phyloP scores from a whole-genome alignment of 192 early-diverging fungal species.

The Funneliformis geosporum region DNA sequence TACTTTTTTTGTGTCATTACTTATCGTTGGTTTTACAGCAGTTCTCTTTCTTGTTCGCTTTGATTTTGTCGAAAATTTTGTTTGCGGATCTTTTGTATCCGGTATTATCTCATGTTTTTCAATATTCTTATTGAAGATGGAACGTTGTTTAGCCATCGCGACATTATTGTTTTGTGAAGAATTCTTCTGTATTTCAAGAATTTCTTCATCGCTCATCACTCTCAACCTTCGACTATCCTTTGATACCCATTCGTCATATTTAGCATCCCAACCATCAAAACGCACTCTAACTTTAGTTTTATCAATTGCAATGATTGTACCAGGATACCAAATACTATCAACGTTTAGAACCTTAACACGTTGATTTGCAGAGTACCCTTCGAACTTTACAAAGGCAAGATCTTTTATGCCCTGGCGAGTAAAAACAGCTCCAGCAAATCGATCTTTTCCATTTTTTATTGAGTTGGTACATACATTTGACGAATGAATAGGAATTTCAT shows the following conservation, averaged over 20 bases:
- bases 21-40: neutral
- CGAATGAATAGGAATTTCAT: neutral
- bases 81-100: neutral
- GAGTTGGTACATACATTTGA: neutral
- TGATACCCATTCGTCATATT: conserved; percentile 56
- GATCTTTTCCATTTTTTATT: neutral
- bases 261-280: conserved; percentile 51
- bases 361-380: conserved; percentile 42
- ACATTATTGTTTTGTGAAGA: neutral
- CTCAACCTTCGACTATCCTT: conserved; percentile 48
- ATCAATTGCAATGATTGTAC: conserved; percentile 41
- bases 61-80: neutral
- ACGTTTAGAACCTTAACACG: conserved; percentile 46
- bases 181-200: neutral
- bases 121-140: neutral
- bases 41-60: neutral
- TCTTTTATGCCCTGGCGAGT: neutral
- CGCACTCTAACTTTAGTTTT: conserved; percentile 47
- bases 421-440: neutral
- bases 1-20: neutral
- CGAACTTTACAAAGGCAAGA: neutral
- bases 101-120: neutral
- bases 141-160: neutral
- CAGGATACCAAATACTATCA: conserved; percentile 50
- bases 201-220: conserved; percentile 30